A percentile compares a stretch with the other conserved stretches of the same genome.
These are phyloP conservation scores for Hydrangea macrophylla DNA, from an alignment of 148 eudicot genomes.

Conservation along the genomic window DNA sequence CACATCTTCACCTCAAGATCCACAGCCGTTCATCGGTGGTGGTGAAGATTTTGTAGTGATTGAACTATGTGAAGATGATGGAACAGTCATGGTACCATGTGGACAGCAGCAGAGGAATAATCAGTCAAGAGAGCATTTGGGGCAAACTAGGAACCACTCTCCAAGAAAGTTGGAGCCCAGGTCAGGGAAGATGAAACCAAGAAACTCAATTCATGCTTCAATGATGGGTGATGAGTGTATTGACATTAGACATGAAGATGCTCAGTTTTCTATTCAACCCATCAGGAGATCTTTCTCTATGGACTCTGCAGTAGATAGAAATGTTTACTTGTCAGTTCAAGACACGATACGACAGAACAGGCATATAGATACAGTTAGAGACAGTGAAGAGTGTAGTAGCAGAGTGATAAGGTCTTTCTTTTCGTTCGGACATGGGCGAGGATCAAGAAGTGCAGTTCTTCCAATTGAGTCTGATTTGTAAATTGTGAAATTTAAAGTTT, in stretches of 20 bases:
- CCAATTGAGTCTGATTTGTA: conserved; percentile 19
- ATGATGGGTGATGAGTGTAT: conserved; percentile 50
- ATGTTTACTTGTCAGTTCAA: conserved; percentile 30
- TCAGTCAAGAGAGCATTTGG: conserved; percentile 18
- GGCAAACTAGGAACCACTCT: conserved; percentile 22
- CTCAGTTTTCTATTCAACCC: conserved; percentile 28
- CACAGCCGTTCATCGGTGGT: conserved; percentile 23
- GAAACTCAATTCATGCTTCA: conserved; percentile 35
- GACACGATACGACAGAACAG: conserved; percentile 24
- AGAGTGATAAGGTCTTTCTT: conserved; percentile 30
- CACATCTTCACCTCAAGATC: conserved; percentile 70
- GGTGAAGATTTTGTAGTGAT: conserved; percentile 55
- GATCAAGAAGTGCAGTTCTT: conserved; percentile 39
- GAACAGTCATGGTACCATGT: not conserved
- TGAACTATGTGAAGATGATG: conserved; percentile 34
- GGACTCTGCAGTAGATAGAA: conserved; percentile 45
- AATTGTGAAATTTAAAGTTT: not conserved
- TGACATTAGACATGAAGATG: conserved; percentile 31
- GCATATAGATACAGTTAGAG: conserved; percentile 9
- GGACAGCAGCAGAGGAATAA: conserved; percentile 16
- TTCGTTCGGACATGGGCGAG: conserved; percentile 37
- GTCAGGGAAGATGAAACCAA: conserved; percentile 10
- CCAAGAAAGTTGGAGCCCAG: conserved; percentile 34
- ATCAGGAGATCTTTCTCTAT: conserved; percentile 53
- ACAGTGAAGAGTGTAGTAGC: conserved; percentile 35